phyloP scores from a whole-genome alignment of 768 basidiomycete genomes.

The Tricholoma flavovirens region DNA sequence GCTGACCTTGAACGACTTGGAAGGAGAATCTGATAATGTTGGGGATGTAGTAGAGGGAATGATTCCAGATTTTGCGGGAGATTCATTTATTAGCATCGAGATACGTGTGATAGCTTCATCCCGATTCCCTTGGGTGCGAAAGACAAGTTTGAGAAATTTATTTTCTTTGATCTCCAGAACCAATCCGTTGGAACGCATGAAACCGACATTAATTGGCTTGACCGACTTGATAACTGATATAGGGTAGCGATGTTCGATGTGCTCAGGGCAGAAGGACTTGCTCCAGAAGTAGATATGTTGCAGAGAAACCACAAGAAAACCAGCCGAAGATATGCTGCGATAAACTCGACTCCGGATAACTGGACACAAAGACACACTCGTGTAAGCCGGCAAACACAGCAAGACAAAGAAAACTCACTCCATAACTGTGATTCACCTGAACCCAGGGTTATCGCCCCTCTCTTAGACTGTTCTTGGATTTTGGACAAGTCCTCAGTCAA shows the following conservation, averaged over 20 bases:
- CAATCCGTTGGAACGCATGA: slow-evolving; percentile 31
- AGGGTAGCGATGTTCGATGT: slow-evolving; percentile 40
- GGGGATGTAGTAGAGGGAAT: slow-evolving; percentile 3
- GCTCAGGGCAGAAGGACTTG: slow-evolving; percentile 31
- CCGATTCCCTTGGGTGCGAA: slow-evolving; percentile 34
- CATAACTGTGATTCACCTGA: slow-evolving; percentile 26
- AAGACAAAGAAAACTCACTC: slow-evolving; percentile 20
- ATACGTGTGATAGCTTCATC: slow-evolving; percentile 40
- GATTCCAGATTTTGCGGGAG: slow-evolving; percentile 6
- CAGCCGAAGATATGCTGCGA: slow-evolving; percentile 29
- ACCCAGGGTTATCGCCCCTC: slow-evolving; percentile 26
- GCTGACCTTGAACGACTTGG: slow-evolving; percentile 9
- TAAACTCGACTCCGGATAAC: slow-evolving; percentile 32
- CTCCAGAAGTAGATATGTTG: slow-evolving; percentile 42
- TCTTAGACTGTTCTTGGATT: slow-evolving; percentile 25
- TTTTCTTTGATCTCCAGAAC: slow-evolving; percentile 42
- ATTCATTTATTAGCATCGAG: slow-evolving; percentile 13
- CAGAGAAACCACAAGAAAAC: slow-evolving; percentile 37
- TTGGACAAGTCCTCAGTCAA: slow-evolving; percentile 9
- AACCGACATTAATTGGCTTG: slow-evolving; percentile 24
- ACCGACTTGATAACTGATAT: slow-evolving; percentile 34
- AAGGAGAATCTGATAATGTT: not conserved
- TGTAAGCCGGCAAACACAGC: not conserved
- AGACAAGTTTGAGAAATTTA: slow-evolving; percentile 42
- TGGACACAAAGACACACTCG: slow-evolving; percentile 9